Base-by-base conservation (phyloP, 352 stramenopile genomes). In the Phytophthora megakarya region DNA sequence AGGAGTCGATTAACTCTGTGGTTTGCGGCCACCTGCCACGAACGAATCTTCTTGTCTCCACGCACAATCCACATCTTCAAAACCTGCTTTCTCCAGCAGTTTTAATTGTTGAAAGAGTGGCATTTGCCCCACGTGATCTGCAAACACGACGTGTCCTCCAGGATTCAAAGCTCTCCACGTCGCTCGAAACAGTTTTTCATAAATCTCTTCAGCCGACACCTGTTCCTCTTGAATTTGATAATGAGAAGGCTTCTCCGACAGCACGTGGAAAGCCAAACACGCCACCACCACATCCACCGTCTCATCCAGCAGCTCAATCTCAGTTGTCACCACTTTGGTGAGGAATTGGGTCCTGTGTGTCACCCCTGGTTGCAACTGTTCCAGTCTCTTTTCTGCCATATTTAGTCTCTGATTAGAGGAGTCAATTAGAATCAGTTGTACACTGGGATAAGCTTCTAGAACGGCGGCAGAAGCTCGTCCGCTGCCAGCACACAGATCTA, bases 21-120 rank as follows among this genome's bases (percentile, higher is more conserved):
- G 78, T 26, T 76, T 80, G 5, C 79, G 73, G 3, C 70, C 85
- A 19, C 85, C 83, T 6, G 81, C 75, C 16, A 92, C 81, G 37
- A 94, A 94, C 37, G 83, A 92, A 37, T 91, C 85, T n/a, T 63
- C 59, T 53, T 90, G 72, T 25, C 85, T 70, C 85, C 85, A 94
- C 33, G 83, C 76, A 26, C 83, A 89, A 56, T 92, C 85, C 2
- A 94, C 76, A 51, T 94, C 83, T 32, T 82, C 67, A 56, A 92
- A 94, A 0, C 85, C 85, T 2, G 79, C 76, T 7, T 51, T 67
- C n/a, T 72, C 57, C 33, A 94, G 73, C 5, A 74, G 32, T 54
- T 86, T 70, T 7, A 94, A 61, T 39, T 94, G 85, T 39, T 72
- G 56, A 49, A 92, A 94, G 10, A 91, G 68, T 5, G 66, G 23